Conservation (phyloP, 148 eudicot genomes). For the Amaranthus cruentus region DNA sequence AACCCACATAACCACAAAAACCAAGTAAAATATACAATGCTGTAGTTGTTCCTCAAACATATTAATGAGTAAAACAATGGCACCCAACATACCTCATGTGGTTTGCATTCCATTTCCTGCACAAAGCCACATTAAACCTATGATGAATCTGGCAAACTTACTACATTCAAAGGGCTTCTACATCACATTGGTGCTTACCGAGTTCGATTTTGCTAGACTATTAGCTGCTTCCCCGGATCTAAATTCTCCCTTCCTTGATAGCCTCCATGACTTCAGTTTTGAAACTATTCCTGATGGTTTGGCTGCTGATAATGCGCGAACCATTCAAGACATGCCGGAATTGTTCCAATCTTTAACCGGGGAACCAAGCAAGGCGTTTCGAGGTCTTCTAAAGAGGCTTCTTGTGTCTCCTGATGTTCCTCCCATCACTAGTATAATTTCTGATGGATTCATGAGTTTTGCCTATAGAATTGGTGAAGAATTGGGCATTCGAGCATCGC, state of each 20-base stretch:
- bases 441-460: slow-evolving; percentile 26
- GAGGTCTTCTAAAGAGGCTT: slow-evolving; percentile 22
- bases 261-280: slow-evolving; percentile 21
- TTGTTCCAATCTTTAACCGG: not conserved
- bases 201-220: slow-evolving; percentile 28
- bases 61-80: not conserved
- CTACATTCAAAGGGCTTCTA: slow-evolving; percentile 30
- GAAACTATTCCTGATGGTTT: slow-evolving; percentile 45
- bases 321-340: slow-evolving; percentile 21
- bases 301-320: slow-evolving; percentile 20
- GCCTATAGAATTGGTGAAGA: slow-evolving; percentile 28
- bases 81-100: slow-evolving; percentile 18
- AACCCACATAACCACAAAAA: no score
- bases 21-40: not conserved
- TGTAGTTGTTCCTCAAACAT: not conserved
- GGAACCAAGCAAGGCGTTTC: slow-evolving; percentile 9
- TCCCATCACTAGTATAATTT: slow-evolving; percentile 19
- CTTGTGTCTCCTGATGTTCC: slow-evolving; percentile 14
- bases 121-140: slow-evolving; percentile 39
- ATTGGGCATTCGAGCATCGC: slow-evolving; percentile 20
- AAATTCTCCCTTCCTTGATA: not conserved
- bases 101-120: slow-evolving; percentile 25
- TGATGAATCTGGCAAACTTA: slow-evolving; percentile 36
- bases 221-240: slow-evolving; percentile 12
- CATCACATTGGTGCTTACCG: slow-evolving; percentile 37